Conservation (phyloP, 768 basidiomycete species). For the Boletus sp. region DNA sequence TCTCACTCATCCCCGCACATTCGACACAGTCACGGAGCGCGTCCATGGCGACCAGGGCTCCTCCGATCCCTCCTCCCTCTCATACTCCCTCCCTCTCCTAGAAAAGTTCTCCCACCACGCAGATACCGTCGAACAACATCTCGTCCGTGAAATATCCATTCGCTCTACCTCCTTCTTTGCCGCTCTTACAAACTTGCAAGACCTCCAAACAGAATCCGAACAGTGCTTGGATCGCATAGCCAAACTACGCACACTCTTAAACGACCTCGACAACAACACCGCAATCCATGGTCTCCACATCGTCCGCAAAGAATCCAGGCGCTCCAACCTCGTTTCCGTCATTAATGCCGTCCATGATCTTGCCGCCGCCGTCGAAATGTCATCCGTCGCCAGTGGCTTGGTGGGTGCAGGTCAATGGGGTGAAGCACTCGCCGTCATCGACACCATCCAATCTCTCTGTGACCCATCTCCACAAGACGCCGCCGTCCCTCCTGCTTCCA, state of each 20-base stretch:
- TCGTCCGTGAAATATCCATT: conserved; percentile 86
- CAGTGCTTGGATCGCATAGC: conserved; percentile 76
- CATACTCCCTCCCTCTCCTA: conserved; percentile 70
- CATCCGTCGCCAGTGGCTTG: conserved; percentile 63
- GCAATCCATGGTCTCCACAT: conserved; percentile 79
- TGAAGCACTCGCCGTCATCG: conserved; percentile 74
- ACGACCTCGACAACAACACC: conserved; percentile 70
- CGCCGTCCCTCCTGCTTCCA: conserved; percentile 2
- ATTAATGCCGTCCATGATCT: conserved; percentile 62
- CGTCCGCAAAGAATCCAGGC: conserved; percentile 59
- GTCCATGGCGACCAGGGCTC: conserved; percentile 35
- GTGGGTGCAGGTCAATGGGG: conserved; percentile 88
- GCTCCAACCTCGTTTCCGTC: conserved; percentile 58
- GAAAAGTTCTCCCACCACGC: conserved; percentile 91
- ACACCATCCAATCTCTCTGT: conserved; percentile 64
- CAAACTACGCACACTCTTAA: conserved; percentile 65
- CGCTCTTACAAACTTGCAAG: conserved; percentile 90
- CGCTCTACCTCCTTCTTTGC: conserved; percentile 95
- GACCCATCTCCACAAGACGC: conserved; percentile 18
- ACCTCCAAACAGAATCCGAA: conserved; percentile 85
- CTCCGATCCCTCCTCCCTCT: conserved; percentile 57
- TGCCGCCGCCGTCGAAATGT: conserved; percentile 72
- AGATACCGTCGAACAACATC: conserved; percentile 92
- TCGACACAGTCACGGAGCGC: conserved; percentile 71
- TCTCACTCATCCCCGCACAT: conserved; percentile 75